Evolutionary conservation across 2,329 filamentous ascomycete genomes (phyloP).

Genomic region (Phialophora expanda): DNA sequence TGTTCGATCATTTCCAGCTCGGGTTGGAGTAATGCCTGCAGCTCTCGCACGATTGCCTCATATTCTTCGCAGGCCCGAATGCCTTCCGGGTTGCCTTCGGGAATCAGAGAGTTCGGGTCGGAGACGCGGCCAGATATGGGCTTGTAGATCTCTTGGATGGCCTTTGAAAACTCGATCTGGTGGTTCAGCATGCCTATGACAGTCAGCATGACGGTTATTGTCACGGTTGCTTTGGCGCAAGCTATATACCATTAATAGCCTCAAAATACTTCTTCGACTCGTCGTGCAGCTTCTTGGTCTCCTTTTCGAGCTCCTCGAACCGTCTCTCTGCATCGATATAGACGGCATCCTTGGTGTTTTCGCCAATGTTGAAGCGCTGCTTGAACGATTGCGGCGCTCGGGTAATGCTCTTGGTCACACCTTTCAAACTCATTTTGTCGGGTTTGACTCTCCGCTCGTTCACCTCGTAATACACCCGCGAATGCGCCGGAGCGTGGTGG

Average conservation of each 20-base stretch:
- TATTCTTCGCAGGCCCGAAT: constrained; percentile 97
- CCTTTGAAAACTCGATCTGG: constrained; percentile 97
- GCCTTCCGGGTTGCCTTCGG: constrained; percentile 88
- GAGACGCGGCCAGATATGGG: constrained; percentile 95
- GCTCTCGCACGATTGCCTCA: constrained; percentile 83
- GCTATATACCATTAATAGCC: constrained; percentile 79
- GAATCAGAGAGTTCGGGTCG: constrained; percentile 80
- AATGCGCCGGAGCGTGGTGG: not conserved
- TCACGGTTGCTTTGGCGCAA: not conserved
- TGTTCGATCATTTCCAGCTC: constrained; percentile 98
- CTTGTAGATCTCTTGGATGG: constrained; percentile 95
- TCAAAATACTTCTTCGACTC: constrained; percentile 98
- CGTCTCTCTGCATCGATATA: constrained; percentile 94
- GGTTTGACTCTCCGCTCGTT: not conserved
- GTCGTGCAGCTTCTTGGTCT: constrained; percentile 96
- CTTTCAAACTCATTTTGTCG: constrained; percentile 90
- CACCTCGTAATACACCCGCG: not conserved
- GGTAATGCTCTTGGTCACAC: constrained; percentile 86
- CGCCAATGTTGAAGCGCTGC: constrained; percentile 90
- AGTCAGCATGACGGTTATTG: constrained; percentile 20
- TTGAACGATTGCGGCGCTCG: constrained; percentile 93
- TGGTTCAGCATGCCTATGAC: constrained; percentile 81
- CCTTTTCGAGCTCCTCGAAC: constrained; percentile 89
- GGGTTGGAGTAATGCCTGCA: constrained; percentile 84
- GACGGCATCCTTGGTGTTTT: constrained; percentile 91